A percentile compares a stretch with the other conserved stretches of the same genome.
These are phyloP conservation scores for Eimeria brunetti DNA, from an alignment of 169 alveolate species.

Conservation along the genomic window DNA sequence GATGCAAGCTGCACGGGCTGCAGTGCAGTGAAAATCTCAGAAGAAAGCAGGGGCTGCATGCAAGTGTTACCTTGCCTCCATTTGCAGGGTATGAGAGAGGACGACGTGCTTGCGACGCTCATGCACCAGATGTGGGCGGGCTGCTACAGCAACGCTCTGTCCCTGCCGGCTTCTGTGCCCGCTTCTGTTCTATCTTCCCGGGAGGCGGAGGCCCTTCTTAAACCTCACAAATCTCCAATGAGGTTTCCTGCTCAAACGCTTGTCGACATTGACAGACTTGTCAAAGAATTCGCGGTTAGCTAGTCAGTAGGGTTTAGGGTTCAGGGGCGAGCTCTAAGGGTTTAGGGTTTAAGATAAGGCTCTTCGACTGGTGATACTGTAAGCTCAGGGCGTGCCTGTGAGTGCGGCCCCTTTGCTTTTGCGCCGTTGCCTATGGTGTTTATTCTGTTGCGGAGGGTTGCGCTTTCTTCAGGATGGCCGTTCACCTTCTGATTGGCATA, in stretches of 20 bases:
- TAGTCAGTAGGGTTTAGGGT: neutral
- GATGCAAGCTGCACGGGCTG: neutral
- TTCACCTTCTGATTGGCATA: neutral
- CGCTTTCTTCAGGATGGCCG: slow-evolving; percentile 19
- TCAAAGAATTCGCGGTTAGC: slow-evolving; percentile 37
- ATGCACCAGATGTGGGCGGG: slow-evolving; percentile 37
- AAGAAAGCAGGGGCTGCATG: neutral
- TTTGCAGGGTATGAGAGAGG: slow-evolving; percentile 39
- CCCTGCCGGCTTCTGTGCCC: slow-evolving; percentile 17
- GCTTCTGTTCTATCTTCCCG: neutral
- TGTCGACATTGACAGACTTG: slow-evolving; percentile 13
- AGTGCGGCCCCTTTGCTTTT: neutral
- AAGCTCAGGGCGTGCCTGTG: neutral
- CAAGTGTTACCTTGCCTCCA: neutral
- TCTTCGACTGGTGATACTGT: neutral
- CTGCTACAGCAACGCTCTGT: slow-evolving; percentile 28
- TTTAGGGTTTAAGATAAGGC: neutral
- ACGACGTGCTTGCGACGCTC: neutral
- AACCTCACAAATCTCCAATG: neutral
- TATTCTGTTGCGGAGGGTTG: neutral
- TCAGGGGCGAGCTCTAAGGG: neutral
- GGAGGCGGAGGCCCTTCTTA: slow-evolving; percentile 10
- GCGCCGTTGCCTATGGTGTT: neutral
- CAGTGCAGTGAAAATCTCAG: neutral
- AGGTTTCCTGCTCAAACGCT: neutral